phyloP scores from a whole-genome alignment of 2,329 filamentous ascomycete genomes.

The Calonectria montana region DNA sequence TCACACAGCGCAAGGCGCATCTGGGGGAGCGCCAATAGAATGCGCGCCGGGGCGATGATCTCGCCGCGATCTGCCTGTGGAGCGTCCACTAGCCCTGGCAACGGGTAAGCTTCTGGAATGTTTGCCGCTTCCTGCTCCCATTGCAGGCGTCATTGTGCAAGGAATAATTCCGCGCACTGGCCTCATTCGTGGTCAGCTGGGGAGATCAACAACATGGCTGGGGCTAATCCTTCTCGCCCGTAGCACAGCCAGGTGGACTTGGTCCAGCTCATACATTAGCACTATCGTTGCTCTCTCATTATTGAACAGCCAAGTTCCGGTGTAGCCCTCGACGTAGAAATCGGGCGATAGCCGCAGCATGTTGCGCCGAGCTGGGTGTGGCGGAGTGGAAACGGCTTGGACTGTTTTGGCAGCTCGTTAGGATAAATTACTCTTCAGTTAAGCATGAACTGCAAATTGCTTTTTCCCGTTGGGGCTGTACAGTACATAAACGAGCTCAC shows the following conservation, averaged over 20 bases:
- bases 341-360: background rate
- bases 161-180: background rate
- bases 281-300: background rate
- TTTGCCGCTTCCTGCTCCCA: background rate
- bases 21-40: background rate
- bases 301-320: background rate
- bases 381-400: background rate
- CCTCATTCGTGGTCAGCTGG: background rate
- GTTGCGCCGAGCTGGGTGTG: too few relatives aligned
- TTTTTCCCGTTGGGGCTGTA: background rate
- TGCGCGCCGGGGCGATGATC: background rate
- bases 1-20: background rate
- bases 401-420: background rate
- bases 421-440: background rate
- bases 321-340: background rate
- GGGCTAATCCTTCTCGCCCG: background rate
- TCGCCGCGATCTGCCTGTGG: background rate
- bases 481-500: too few relatives aligned
- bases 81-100: background rate
- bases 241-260: background rate
- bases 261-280: background rate
- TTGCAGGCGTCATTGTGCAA: background rate
- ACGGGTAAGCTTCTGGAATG: background rate
- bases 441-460: background rate
- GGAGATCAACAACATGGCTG: background rate